Evolutionary conservation across 139 green algal species (phyloP).

Genomic region (Tetraselmis chui): DNA sequence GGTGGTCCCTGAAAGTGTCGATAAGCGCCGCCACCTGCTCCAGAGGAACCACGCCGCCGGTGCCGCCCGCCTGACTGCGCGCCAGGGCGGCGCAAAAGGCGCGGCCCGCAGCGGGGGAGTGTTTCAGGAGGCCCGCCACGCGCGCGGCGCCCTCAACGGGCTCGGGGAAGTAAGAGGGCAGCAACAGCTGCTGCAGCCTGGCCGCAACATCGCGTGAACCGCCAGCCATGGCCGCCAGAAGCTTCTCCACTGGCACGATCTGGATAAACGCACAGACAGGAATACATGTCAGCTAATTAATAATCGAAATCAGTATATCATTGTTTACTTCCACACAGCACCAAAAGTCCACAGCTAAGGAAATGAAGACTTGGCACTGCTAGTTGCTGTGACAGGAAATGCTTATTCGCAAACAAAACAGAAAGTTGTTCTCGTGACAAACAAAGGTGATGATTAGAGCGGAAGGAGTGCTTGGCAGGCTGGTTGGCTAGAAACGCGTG

Average conservation of each 20-base stretch:
- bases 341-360: too few species aligned
- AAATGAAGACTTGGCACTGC: too few species aligned
- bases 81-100: slow-evolving; percentile 50
- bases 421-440: too few species aligned
- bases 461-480: too few species aligned
- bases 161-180: slow-evolving; percentile 58
- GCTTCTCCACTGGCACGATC: slow-evolving; percentile 41
- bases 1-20: slow-evolving; percentile 32
- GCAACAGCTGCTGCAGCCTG: slow-evolving; percentile 48
- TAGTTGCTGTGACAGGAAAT: too few species aligned
- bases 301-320: too few species aligned
- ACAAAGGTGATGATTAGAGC: too few species aligned
- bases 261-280: too few species aligned
- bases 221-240: slow-evolving; percentile 46
- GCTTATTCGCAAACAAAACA: too few species aligned
- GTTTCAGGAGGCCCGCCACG: slow-evolving; percentile 51
- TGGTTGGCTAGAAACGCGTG: too few species aligned
- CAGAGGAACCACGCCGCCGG: slow-evolving; percentile 20
- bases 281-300: too few species aligned
- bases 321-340: too few species aligned
- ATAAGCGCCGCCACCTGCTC: slow-evolving; percentile 42
- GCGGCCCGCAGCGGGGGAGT: slow-evolving; percentile 40
- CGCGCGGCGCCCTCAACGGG: slow-evolving; percentile 39
- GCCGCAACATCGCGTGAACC: slow-evolving; percentile 23
- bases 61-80: background rate